Conservation (phyloP, 1,284 basidiomycete species). For the Bjerkandera adusta region DNA sequence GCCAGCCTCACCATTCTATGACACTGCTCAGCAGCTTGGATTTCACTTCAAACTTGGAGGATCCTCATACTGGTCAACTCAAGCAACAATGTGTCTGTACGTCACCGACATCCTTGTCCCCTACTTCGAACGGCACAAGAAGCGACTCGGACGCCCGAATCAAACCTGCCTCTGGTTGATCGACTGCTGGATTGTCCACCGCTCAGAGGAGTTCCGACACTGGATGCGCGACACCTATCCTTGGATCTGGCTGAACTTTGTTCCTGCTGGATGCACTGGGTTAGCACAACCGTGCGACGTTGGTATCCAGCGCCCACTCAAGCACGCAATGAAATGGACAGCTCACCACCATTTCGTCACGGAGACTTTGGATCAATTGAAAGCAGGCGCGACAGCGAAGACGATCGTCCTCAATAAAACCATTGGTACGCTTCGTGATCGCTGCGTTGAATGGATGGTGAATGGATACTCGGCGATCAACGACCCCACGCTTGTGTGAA, state of each 20-base stretch:
- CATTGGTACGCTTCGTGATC: conserved; percentile 14
- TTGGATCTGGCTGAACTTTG: conserved; percentile 20
- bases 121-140: conserved; percentile 27
- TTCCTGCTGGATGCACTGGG: conserved; percentile 25
- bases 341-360: conserved; percentile 14
- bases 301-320: conserved; percentile 26
- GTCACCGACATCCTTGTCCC: conserved; percentile 33
- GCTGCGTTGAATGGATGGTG: conserved; percentile 20
- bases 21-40: conserved; percentile 23
- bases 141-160: conserved; percentile 18
- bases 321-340: conserved; percentile 19
- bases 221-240: conserved; percentile 27
- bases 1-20: conserved; percentile 15
- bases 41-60: conserved; percentile 27
- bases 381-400: conserved; percentile 5
- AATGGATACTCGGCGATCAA: conserved; percentile 18
- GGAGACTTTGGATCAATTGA: conserved; percentile 18
- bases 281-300: conserved; percentile 27
- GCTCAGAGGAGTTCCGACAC: conserved; percentile 28
- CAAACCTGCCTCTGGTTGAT: conserved; percentile 30
- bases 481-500: conserved; percentile 16
- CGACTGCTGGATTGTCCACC: conserved; percentile 39
- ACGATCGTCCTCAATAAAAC: conserved; percentile 16
- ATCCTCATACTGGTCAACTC: conserved; percentile 39
- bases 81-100: conserved; percentile 32